phyloP scores from a whole-genome alignment of 768 basidiomycete genomes.

The Mycena alexandri region DNA sequence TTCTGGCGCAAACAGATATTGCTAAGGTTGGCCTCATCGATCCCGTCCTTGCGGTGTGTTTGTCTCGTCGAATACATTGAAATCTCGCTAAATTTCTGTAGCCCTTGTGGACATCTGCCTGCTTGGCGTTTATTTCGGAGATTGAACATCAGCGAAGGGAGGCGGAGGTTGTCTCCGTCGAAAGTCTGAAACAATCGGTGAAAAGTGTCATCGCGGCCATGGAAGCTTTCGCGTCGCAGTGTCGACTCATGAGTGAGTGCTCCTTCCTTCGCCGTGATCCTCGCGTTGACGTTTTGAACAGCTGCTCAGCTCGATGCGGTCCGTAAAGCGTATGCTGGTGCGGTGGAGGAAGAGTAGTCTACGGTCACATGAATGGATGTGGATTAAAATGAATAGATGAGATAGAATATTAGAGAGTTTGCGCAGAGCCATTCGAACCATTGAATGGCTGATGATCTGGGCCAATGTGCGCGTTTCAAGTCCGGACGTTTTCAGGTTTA shows the following conservation, averaged over 20 bases:
- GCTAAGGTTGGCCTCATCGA: constrained; percentile 22
- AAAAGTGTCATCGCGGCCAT: constrained; percentile 10
- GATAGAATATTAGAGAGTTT: too few relatives aligned
- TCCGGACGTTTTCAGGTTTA: too few relatives aligned
- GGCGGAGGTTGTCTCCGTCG: neutral
- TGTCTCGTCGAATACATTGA: too few relatives aligned
- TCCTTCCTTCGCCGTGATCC: neutral
- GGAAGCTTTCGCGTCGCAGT: constrained; percentile 21
- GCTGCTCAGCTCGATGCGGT: constrained; percentile 8
- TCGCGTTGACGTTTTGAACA: neutral
- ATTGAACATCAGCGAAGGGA: neutral
- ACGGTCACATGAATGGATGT: too few relatives aligned
- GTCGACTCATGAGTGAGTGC: constrained; percentile 29
- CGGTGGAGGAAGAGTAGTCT: too few relatives aligned
- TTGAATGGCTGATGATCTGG: too few relatives aligned
- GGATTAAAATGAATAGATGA: too few relatives aligned
- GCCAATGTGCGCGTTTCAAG: too few relatives aligned
- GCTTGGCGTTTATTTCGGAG: constrained; percentile 6
- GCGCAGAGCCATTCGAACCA: too few relatives aligned
- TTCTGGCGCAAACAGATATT: constrained; percentile 17
- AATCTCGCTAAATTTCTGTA: neutral
- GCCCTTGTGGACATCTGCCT: constrained; percentile 24
- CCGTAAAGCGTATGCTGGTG: neutral
- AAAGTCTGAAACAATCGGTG: neutral
- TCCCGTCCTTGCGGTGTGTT: constrained; percentile 31